Evolutionary conservation across 805 yeast species (phyloP).

Genomic region (Kazachstania taianensis): DNA sequence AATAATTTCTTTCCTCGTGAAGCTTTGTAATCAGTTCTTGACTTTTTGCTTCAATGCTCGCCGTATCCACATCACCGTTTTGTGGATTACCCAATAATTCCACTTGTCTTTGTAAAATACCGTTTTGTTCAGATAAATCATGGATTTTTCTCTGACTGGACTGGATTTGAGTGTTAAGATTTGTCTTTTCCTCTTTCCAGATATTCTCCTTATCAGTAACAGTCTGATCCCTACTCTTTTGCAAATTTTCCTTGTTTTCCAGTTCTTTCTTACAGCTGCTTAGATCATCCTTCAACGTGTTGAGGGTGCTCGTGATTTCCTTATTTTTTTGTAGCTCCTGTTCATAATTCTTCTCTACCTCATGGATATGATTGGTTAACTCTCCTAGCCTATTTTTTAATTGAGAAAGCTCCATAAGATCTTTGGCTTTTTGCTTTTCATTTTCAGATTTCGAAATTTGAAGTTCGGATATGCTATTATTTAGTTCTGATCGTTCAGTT

Average conservation of each 20-base stretch:
- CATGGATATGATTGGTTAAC: slow-evolving; percentile 39
- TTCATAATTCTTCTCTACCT: slow-evolving; percentile 46
- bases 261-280: slow-evolving; percentile 24
- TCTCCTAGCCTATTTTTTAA: slow-evolving; percentile 31
- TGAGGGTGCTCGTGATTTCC: slow-evolving; percentile 35
- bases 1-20: background rate
- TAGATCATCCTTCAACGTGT: slow-evolving; percentile 32
- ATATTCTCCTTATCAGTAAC: slow-evolving; percentile 27
- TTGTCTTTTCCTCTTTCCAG: slow-evolving; percentile 37
- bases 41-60: background rate
- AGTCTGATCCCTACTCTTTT: too few species aligned
- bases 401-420: slow-evolving; percentile 23
- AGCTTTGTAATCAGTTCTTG: background rate
- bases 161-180: slow-evolving; percentile 27
- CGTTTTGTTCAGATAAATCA: background rate
- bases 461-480: slow-evolving; percentile 24
- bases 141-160: background rate
- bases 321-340: slow-evolving; percentile 46
- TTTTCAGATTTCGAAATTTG: slow-evolving; percentile 20
- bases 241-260: too few species aligned
- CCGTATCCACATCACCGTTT: background rate
- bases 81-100: slow-evolving; percentile 6
- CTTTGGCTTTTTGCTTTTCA: slow-evolving; percentile 14
- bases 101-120: background rate
- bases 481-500: slow-evolving; percentile 15